These are phyloP conservation scores for Capsella rubella DNA, from an alignment of 441 rosid genomes.

Conservation along the genomic window DNA sequence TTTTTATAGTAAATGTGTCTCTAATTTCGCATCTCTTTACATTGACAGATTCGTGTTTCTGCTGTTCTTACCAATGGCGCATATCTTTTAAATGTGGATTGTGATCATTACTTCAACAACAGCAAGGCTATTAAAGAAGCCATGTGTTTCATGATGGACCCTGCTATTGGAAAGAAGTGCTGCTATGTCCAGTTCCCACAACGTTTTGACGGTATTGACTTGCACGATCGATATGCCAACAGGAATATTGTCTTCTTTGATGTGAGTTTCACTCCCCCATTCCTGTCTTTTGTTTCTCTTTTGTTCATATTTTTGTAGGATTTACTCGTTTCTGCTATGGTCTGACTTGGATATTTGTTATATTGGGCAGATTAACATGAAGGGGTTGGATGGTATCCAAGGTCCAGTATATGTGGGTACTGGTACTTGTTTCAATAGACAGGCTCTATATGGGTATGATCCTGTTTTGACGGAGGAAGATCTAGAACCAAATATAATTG, in stretches of 20 bases:
- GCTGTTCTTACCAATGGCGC: slow-evolving; percentile 99
- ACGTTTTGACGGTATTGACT: slow-evolving; percentile 98
- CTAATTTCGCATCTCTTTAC: slow-evolving; percentile 38
- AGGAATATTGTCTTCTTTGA: slow-evolving; percentile 98
- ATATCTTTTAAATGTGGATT: slow-evolving; percentile 92
- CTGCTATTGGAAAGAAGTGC: slow-evolving; percentile 80
- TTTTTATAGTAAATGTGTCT: slow-evolving; percentile 5
- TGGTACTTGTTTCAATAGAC: slow-evolving; percentile 97
- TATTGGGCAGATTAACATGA: slow-evolving; percentile 85
- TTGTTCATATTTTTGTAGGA: slow-evolving; percentile 22
- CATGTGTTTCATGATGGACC: slow-evolving; percentile 99
- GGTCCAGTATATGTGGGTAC: slow-evolving; percentile 99
- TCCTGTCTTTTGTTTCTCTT: slow-evolving; percentile 17
- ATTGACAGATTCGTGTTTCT: slow-evolving; percentile 87
- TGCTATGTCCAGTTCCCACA: slow-evolving; percentile 99
- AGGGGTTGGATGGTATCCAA: slow-evolving; percentile 94
- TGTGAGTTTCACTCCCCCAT: slow-evolving; percentile 55
- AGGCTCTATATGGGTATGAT: slow-evolving; percentile 96
- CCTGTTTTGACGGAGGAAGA: slow-evolving; percentile 96
- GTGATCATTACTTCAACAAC: slow-evolving; percentile 99
- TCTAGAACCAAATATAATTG: slow-evolving; percentile 88
- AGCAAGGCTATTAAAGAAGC: slow-evolving; percentile 98
- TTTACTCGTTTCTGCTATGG: slow-evolving; percentile 19
- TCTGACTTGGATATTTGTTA: slow-evolving; percentile 31
- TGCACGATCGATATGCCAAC: slow-evolving; percentile 98